Percentiles rank a stretch among this genome's conserved stretches.
Evolutionary conservation across 345 rosid species (phyloP).

Genomic region (Eucalyptus rudis): DNA sequence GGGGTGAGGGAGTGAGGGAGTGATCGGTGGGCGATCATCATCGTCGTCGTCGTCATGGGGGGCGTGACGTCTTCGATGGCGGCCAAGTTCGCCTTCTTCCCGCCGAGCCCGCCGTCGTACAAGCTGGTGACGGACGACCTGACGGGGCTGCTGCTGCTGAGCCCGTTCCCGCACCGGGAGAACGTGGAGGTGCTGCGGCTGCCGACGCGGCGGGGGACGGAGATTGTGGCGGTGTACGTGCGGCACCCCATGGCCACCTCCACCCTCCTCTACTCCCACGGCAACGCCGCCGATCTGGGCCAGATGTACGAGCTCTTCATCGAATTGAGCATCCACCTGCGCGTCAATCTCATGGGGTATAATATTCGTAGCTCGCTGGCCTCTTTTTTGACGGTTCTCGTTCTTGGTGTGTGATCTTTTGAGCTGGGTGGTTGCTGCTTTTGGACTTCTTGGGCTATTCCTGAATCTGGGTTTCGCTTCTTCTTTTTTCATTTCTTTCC

Average conservation of each 20-base stretch:
- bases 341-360: slow-evolving; percentile 96
- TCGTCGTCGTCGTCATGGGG: slow-evolving; percentile 29
- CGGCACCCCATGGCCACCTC: slow-evolving; percentile 86
- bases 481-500: neutral
- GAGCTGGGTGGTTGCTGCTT: neutral
- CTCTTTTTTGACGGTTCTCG: neutral
- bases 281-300: slow-evolving; percentile 99
- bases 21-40: neutral
- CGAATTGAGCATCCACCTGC: slow-evolving; percentile 80
- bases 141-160: slow-evolving; percentile 70
- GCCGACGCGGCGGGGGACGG: slow-evolving; percentile 65
- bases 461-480: neutral
- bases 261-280: slow-evolving; percentile 91
- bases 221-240: slow-evolving; percentile 74
- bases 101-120: slow-evolving; percentile 93
- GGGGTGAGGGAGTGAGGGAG: neutral
- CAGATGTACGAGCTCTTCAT: slow-evolving; percentile 99
- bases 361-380: neutral
- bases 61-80: slow-evolving; percentile 97
- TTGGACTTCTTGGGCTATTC: neutral
- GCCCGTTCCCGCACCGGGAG: slow-evolving; percentile 86
- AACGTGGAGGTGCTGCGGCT: slow-evolving; percentile 79
- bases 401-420: neutral
- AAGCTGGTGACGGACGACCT: slow-evolving; percentile 53
- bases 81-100: slow-evolving; percentile 95